Evolutionary conservation across 1,284 basidiomycete species (phyloP).

Genomic region (Apiotrichum gracile): DNA sequence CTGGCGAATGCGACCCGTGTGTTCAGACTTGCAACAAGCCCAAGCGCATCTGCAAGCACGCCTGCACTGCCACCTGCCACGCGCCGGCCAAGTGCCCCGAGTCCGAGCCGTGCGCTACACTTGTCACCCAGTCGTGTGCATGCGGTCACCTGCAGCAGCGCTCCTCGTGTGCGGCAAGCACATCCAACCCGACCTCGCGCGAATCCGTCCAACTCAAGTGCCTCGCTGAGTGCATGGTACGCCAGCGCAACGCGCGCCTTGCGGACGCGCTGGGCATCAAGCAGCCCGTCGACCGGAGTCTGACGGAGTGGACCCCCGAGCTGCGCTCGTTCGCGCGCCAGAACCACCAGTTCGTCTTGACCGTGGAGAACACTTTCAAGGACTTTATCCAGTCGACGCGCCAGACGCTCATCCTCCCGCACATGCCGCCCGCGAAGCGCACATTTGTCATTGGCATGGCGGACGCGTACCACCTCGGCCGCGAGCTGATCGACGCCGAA

Average conservation of each 20-base stretch:
- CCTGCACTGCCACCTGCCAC: slow-evolving; percentile 71
- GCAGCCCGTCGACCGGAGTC: slow-evolving; percentile 39
- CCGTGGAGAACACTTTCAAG: slow-evolving; percentile 71
- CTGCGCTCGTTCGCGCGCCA: slow-evolving; percentile 56
- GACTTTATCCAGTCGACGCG: slow-evolving; percentile 68
- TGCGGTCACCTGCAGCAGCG: slow-evolving; percentile 73
- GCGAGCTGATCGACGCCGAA: slow-evolving; percentile 76
- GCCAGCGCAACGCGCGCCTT: slow-evolving; percentile 74
- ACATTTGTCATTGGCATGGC: slow-evolving; percentile 73
- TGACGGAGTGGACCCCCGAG: slow-evolving; percentile 59
- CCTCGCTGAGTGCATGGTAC: slow-evolving; percentile 69
- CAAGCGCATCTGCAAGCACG: slow-evolving; percentile 69
- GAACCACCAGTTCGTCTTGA: slow-evolving; percentile 61
- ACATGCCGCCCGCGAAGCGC: slow-evolving; percentile 66
- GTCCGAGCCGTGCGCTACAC: slow-evolving; percentile 62
- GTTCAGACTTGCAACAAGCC: slow-evolving; percentile 71
- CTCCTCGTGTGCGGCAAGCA: slow-evolving; percentile 61
- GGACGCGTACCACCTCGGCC: slow-evolving; percentile 69
- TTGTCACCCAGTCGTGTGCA: slow-evolving; percentile 62
- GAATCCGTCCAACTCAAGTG: slow-evolving; percentile 59
- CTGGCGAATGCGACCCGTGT: slow-evolving; percentile 70
- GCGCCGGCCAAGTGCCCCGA: slow-evolving; percentile 78
- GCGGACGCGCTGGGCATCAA: slow-evolving; percentile 81
- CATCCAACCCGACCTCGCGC: slow-evolving; percentile 50
- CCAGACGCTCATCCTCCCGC: slow-evolving; percentile 66